Conservation (phyloP, 129 eudicot species). For the Saposhnikovia divaricata region DNA sequence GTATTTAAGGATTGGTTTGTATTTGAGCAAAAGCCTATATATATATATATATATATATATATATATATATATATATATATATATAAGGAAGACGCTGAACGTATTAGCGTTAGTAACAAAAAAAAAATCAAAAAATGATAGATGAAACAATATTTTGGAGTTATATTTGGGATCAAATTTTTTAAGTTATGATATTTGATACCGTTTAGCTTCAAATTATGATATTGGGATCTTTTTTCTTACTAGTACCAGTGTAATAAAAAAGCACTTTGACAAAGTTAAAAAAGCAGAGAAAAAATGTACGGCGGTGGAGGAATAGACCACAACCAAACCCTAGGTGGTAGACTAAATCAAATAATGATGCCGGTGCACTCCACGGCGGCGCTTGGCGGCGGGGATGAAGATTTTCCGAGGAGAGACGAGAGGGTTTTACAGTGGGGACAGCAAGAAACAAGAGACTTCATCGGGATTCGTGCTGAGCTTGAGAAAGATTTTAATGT, state of each 20-base stretch:
- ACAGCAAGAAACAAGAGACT: slow-evolving; percentile 58
- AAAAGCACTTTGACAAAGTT: not conserved
- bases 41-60: too few relatives aligned
- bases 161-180: too few relatives aligned
- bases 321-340: slow-evolving; percentile 26
- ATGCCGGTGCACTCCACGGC: slow-evolving; percentile 24
- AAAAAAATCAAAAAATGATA: too few relatives aligned
- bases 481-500: slow-evolving; percentile 44
- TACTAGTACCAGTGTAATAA: not conserved
- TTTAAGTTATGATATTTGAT: too few relatives aligned
- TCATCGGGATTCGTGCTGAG: slow-evolving; percentile 48
- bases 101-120: too few relatives aligned
- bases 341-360: slow-evolving; percentile 24
- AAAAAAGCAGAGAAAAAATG: not conserved
- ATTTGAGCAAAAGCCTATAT: too few relatives aligned
- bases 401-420: slow-evolving; percentile 37
- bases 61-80: too few relatives aligned
- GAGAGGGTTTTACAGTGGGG: slow-evolving; percentile 65
- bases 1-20: too few relatives aligned
- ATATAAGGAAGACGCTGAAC: too few relatives aligned
- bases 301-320: slow-evolving; percentile 20
- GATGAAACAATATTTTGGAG: too few relatives aligned
- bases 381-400: slow-evolving; percentile 13
- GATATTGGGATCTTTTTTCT: too few relatives aligned
- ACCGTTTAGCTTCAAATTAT: too few relatives aligned